Conservation (phyloP, 2,329 filamentous ascomycete species). For the Phaeosphaeria sp. region DNA sequence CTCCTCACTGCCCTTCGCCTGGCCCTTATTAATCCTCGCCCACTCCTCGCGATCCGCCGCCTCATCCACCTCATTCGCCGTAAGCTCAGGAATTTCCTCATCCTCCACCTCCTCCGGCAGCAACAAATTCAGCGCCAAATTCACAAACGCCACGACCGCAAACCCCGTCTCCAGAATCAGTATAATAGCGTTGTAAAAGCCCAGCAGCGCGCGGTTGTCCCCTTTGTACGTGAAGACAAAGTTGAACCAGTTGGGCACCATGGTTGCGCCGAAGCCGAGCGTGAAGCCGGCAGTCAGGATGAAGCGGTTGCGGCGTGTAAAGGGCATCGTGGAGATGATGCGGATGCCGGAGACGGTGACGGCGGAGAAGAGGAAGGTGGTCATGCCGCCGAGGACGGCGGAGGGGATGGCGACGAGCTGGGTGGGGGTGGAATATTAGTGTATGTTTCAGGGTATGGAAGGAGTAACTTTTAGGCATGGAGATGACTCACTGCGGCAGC, state of each 20-base stretch:
- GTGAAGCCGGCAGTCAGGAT: conserved; percentile 78
- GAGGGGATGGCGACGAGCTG: conserved; percentile 73
- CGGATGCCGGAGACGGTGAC: conserved; percentile 80
- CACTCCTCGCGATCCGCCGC: conserved; percentile 51
- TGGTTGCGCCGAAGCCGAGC: conserved; percentile 68
- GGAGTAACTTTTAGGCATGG: too few species aligned
- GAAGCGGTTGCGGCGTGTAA: conserved; percentile 82
- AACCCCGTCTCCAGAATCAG: conserved; percentile 64
- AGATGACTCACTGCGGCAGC: too few species aligned
- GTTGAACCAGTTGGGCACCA: conserved; percentile 66
- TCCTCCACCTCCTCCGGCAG: conserved; percentile 80
- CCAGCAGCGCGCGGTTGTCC: conserved; percentile 69
- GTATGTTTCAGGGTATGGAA: too few species aligned
- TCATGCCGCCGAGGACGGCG: conserved; percentile 59
- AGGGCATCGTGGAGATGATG: conserved; percentile 74
- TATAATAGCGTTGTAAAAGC: conserved; percentile 73
- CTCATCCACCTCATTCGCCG: conserved; percentile 50
- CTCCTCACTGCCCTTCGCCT: conserved; percentile 30
- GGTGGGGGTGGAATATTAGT: too few species aligned
- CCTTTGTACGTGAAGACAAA: conserved; percentile 77
- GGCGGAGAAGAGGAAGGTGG: conserved; percentile 79
- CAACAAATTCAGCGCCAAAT: conserved; percentile 74
- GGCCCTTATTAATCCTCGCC: conserved; percentile 35
- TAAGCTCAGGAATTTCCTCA: conserved; percentile 54
- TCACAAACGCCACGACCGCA: conserved; percentile 75